These are phyloP conservation scores for Zoysia japonica DNA, from an alignment of 176 grass and related monocot genomes.

Conservation along the genomic window DNA sequence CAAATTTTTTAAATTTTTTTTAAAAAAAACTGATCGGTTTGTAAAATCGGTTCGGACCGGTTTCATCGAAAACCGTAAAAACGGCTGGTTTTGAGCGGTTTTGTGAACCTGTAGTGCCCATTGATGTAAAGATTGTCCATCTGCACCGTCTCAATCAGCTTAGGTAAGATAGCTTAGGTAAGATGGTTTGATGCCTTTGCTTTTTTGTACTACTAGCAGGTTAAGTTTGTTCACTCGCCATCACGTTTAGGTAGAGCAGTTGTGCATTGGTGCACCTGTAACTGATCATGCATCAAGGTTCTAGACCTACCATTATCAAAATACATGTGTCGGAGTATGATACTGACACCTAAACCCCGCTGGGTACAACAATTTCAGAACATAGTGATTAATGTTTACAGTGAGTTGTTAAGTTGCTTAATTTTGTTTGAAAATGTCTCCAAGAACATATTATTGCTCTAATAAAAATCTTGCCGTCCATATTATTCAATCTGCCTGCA, in stretches of 20 bases:
- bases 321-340: background rate
- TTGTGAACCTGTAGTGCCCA: too few species aligned
- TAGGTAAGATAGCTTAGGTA: background rate
- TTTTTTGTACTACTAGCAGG: too few species aligned
- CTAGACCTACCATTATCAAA: background rate
- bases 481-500: slow-evolving; percentile 28
- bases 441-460: too few species aligned
- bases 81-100: too few species aligned
- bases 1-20: too few species aligned
- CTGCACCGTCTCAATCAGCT: background rate
- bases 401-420: too few species aligned
- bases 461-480: slow-evolving; percentile 2
- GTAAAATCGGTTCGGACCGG: too few species aligned
- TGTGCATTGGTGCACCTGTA: slow-evolving; percentile 31
- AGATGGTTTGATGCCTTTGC: background rate
- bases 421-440: too few species aligned
- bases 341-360: background rate
- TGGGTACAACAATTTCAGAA: background rate
- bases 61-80: too few species aligned
- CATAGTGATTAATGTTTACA: too few species aligned
- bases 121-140: background rate
- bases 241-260: slow-evolving; percentile 39
- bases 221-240: slow-evolving; percentile 7
- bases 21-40: too few species aligned
- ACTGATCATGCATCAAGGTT: background rate